phyloP scores from a whole-genome alignment of 495 filamentous ascomycete species.

The Pseudoneurospora amorphoporcata region DNA sequence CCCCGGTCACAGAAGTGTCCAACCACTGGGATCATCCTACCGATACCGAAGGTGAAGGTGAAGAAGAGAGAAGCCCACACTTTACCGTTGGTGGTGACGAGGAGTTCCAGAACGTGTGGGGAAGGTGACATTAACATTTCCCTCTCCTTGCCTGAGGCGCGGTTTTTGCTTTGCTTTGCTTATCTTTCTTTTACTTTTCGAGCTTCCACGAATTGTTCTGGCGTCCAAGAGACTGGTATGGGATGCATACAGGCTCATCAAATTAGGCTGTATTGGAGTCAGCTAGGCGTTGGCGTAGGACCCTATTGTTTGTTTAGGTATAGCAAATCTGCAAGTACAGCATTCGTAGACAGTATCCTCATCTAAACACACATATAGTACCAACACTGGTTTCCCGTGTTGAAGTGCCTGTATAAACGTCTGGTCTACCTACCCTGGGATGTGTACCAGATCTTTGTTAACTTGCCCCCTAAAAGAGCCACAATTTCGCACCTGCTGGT shows the following conservation, averaged over 20 bases:
- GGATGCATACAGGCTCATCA: background rate
- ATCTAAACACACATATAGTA: background rate
- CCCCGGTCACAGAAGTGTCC: constrained; percentile 6
- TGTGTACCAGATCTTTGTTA: no score
- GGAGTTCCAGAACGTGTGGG: constrained; percentile 25
- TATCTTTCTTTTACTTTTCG: background rate
- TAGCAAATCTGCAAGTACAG: background rate
- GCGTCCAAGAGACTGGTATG: background rate
- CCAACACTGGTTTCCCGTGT: background rate
- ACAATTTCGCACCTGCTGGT: no score
- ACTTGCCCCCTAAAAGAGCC: no score
- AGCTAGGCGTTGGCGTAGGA: background rate
- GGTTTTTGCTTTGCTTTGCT: background rate
- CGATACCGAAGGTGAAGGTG: constrained; percentile 2
- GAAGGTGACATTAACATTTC: constrained; percentile 5
- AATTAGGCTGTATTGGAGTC: background rate
- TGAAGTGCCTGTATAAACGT: no score
- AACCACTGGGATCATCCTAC: constrained; percentile 5
- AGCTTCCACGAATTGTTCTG: background rate
- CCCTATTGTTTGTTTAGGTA: background rate
- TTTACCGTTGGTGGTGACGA: constrained; percentile 18
- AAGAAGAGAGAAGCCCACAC: background rate
- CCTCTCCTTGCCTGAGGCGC: background rate
- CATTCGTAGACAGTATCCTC: background rate
- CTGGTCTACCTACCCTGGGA: background rate